Base-by-base conservation (phyloP, 257 asterid genomes). In the Nicotiana otophora region DNA sequence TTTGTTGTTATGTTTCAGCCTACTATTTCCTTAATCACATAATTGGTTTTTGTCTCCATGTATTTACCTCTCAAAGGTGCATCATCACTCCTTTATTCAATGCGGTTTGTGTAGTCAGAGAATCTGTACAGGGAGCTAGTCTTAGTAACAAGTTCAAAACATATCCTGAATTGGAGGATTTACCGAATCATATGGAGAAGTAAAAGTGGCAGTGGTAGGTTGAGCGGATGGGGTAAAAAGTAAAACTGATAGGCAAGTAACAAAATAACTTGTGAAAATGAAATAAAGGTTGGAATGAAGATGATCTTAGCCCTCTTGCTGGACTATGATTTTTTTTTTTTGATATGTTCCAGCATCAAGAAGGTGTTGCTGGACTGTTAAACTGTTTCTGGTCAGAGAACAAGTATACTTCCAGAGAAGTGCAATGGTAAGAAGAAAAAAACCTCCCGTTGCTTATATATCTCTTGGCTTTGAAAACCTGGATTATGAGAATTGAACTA, bases 351-450 rank as follows among this genome's bases (percentile, higher is more conserved):
- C 51, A 42, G 51, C 51, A 42, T 42, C 51, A 42, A 42, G 51
- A 42, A 42, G 51, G 51, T 9, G 51, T 53, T 75, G 63, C 80
- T 28, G 64, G 64, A 30, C 64, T 53, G 20, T 74, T 62, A 75
- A 28, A 75, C 17, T 51, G 80, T 51, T 75, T 62, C 80, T 75
- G 80, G 17, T 51, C 23, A 8, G 53, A 51, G 80, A 75, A 75
- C 48, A 28, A 75, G 46, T 15, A 16, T 75, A 16, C 64, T 62
- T 75, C 30, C 61, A 20, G 16, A 60, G 28, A 75, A 53, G 48
- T 28, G 80, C 46, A 16, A 75, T 15, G 80, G 28, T 75, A 36
- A 75, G 80, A 75, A 75, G 54, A 7, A 16, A 75, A 23, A 20
- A 14, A 8, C 46, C 46, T 74, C 79, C 53, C 64, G 30, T 17